Base-by-base conservation (phyloP, 352 stramenopile genomes). In the Pythium folliculosum region DNA sequence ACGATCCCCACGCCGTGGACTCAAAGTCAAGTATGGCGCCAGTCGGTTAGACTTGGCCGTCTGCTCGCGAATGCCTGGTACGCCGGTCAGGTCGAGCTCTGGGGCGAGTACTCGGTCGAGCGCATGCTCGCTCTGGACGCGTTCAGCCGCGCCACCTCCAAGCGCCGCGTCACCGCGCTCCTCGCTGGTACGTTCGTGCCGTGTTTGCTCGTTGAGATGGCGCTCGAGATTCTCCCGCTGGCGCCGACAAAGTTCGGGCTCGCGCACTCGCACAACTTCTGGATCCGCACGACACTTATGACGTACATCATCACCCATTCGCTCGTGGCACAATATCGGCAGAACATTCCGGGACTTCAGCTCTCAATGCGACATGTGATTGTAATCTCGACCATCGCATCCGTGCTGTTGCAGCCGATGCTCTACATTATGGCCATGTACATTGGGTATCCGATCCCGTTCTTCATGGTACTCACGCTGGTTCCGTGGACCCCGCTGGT, bases 391-490 rank as follows among this genome's bases (percentile, higher is more conserved):
- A 6, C 13, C 17, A 16, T 47, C 43, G 27, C 57, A 5, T 27
- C 44, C 1, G 19, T 55, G 8, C 19, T 55, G 13, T 5, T 64
- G 25, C 43, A 55, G 14, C 43, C 43, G 17, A n/a, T 43, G 3
- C 57, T 64, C 44, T 54, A 56, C 17, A 7, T 64, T 1, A 55
- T 55, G 45, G 43, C 57, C 3, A 64, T 10, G 47, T 51, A 62
- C 14, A 65, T 65, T 19, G 59, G 59, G 13, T 65, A 53, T 23
- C 59, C 59, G 21, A 58, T 65, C n/a, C 59, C 59, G 13, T 59
- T 65, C 48, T 53, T 50, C 22, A 51, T 65, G 23, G 59, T 52
- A 5, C 30, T 65, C 5, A 58, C 47, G 17, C n/a, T 52, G 5
- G 13, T 40, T 3, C 47, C 48, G 9, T 65, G 59, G 59, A 52